These are phyloP conservation scores for Volutella citrinella DNA, from an alignment of 2,329 filamentous ascomycete species.

Conservation along the genomic window DNA sequence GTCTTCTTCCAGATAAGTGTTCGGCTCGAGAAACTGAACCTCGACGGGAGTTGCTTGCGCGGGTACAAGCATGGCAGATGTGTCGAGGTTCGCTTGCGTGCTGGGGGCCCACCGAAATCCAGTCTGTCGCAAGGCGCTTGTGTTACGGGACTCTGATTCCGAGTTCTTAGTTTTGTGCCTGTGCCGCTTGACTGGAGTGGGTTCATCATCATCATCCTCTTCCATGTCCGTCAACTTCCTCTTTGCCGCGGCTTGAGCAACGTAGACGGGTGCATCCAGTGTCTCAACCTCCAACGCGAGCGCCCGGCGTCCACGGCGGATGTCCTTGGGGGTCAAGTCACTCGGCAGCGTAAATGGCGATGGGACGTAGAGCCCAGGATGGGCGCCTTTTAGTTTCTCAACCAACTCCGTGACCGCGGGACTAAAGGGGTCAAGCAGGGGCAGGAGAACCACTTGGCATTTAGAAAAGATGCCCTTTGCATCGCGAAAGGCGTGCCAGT, in stretches of 20 bases:
- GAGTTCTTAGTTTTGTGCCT: too few relatives aligned
- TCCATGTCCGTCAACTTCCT: constrained; percentile 24
- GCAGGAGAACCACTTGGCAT: constrained; percentile 42
- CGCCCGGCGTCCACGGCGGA: constrained; percentile 31
- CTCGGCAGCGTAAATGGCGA: constrained; percentile 18
- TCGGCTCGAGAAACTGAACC: constrained; percentile 41
- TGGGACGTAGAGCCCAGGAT: constrained; percentile 35
- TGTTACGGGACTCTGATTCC: too few relatives aligned
- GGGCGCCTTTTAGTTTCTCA: constrained; percentile 44
- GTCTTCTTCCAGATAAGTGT: constrained; percentile 36
- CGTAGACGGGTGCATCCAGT: constrained; percentile 51
- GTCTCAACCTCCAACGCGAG: constrained; percentile 44
- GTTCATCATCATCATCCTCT: constrained; percentile 14
- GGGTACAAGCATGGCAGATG: too few relatives aligned
- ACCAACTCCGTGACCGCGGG: constrained; percentile 41
- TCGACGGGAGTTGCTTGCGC: constrained; percentile 13
- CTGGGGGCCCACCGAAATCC: too few relatives aligned
- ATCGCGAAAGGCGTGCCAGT: constrained; percentile 43
- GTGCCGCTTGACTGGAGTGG: too few relatives aligned
- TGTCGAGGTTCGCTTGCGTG: too few relatives aligned
- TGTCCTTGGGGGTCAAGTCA: constrained; percentile 16
- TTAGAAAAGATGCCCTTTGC: constrained; percentile 41
- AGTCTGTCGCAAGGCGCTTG: too few relatives aligned
- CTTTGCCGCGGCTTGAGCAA: constrained; percentile 34
- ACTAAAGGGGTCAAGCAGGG: constrained; percentile 39